These are phyloP conservation scores for Pythium pectinolyticum DNA, from an alignment of 352 stramenopile genomes.

Conservation along the genomic window DNA sequence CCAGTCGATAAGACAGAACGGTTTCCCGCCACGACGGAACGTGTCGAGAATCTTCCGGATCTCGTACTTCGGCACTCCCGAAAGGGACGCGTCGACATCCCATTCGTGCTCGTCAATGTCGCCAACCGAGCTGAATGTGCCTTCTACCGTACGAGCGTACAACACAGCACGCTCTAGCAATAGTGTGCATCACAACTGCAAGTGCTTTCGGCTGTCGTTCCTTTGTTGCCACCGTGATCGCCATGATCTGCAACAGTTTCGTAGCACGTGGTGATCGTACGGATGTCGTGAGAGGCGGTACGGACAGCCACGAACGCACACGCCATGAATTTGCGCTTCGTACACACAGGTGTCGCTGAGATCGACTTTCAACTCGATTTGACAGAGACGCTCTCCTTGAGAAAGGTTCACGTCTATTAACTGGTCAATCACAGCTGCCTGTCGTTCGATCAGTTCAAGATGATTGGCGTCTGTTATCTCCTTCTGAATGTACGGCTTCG, in stretches of 20 bases:
- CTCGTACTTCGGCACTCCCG: background rate
- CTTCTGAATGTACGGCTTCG: background rate
- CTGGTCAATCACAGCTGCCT: slow-evolving; percentile 13
- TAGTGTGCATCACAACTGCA: background rate
- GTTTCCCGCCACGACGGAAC: background rate
- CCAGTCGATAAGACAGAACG: background rate
- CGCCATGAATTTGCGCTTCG: background rate
- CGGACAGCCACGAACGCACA: no score
- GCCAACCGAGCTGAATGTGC: background rate
- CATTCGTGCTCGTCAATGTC: background rate
- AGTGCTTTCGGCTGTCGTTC: no score
- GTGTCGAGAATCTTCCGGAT: background rate
- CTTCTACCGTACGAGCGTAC: no score
- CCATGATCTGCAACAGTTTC: no score
- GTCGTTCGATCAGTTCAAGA: background rate
- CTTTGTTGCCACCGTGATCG: no score
- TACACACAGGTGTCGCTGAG: background rate
- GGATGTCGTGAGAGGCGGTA: no score
- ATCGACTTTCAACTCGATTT: background rate
- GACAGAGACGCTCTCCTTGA: background rate
- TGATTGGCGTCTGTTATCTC: background rate
- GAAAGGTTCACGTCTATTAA: background rate
- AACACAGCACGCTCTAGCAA: no score
- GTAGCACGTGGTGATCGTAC: no score
- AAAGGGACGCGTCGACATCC: background rate